Evolutionary conservation across 257 asterid genomes (phyloP), one percentile per base, ranked within the genome.

Genomic region (Solanum phureja): DNA sequence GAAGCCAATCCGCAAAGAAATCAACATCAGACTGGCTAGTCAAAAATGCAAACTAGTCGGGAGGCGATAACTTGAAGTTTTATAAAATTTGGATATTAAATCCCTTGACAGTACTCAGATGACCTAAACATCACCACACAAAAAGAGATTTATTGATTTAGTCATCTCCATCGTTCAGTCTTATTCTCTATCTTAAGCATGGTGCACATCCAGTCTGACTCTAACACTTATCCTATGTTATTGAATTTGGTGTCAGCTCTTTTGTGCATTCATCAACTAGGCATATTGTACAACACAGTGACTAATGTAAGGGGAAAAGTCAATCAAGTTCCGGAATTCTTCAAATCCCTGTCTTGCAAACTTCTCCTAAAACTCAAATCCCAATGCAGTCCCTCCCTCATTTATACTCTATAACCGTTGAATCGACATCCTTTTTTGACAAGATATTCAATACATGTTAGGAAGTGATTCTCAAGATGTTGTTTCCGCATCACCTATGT

Each of bases 1-100:
- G 94, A 77, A 90, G 90, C 77, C 71, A 85, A 90, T 89, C 58
- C 83, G 6, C 91, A 85, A 84, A 74, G 66, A 77, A 86, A 56
- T 83, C 87, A 90, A 58, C 31, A 21, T 86, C 29, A 88, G 91
- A 75, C 38, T 46, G 85, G 85, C 85, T 29, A 89, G 87, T 87
- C 7, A 86, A 21, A 68, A 81, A 68, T 31, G 37, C 68, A 89
- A 62, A 85, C 21, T 84, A 56, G 86, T 82, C 16, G 38, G 83
- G 85, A 64, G 79, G 46, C 33, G 18, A 35, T 72, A 81, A 46
- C 77, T 68, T 68, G 76, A 91, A 11, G 74, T 88, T 84, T 7
- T 40, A 40, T 7, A 14, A 24, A 77, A 40, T 24, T 77, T 40
- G 27, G 85, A 14, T 46, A 44, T 14, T 27, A 44, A 79, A 44